A percentile compares a stretch with the other conserved stretches of the same genome.
phyloP scores from a whole-genome alignment of 176 grass and related monocot genomes.

The Oryza punctata region DNA sequence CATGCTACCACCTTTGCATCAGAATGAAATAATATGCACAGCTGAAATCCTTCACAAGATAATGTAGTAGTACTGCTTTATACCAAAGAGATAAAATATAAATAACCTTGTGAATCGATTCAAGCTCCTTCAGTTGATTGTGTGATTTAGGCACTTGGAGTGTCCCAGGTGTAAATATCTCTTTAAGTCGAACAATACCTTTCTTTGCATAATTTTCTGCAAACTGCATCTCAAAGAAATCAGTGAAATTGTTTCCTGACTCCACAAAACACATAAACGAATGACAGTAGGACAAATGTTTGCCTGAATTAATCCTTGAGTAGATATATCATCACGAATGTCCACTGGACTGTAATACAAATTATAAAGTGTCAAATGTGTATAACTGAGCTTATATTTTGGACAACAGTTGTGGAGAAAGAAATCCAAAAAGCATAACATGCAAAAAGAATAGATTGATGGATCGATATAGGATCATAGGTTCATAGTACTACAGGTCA shows the following conservation, averaged over 20 bases:
- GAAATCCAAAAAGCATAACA: background rate
- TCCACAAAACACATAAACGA: conserved; percentile 21
- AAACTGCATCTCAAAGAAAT: conserved; percentile 59
- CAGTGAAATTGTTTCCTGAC: conserved; percentile 24
- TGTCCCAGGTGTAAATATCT: conserved; percentile 94
- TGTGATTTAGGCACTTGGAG: conserved; percentile 82
- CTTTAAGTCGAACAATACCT: conserved; percentile 81
- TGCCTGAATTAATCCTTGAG: conserved; percentile 85
- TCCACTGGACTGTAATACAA: conserved; percentile 80
- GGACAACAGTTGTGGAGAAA: conserved; percentile 9
- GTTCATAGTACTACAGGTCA: conserved; percentile 26
- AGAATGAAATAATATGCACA: conserved; percentile 15
- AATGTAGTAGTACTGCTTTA: background rate
- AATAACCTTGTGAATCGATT: conserved; percentile 98
- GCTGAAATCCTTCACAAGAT: conserved; percentile 21
- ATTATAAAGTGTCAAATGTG: conserved; percentile 20
- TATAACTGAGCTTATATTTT: background rate
- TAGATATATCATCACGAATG: conserved; percentile 83
- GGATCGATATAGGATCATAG: conserved; percentile 15
- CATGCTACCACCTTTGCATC: conserved; percentile 3
- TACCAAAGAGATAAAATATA: conserved; percentile 12
- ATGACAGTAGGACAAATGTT: conserved; percentile 26
- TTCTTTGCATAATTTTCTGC: conserved; percentile 96
- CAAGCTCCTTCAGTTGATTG: conserved; percentile 90
- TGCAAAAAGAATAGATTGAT: background rate